Base-by-base conservation (phyloP, 208 protist species). In the Trypanosoma brucei region DNA sequence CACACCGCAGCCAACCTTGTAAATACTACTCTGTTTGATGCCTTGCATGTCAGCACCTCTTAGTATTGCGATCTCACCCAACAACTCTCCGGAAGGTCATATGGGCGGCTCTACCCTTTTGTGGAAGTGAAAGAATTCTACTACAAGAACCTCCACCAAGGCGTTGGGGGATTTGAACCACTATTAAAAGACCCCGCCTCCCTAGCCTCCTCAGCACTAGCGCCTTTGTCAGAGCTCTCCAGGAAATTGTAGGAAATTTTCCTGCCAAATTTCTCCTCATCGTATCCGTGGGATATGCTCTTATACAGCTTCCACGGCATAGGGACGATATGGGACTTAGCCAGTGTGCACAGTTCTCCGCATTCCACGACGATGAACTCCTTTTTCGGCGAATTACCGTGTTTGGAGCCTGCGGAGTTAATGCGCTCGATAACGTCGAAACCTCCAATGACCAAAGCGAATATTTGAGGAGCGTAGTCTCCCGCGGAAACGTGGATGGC, bases 351-450 rank as follows among this genome's bases (percentile, higher is more conserved):
- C 55, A 95, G 66, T 68, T 95, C 85, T 36, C 88, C 88, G 67
- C 88, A 95, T 39, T 83, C 81, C 36, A 79, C 65, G 46, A 95
- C 82, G 42, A 86, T 67, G 58, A 79, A 94, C 9, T 79, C 68
- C 60, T 75, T 69, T 67, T 92, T 92, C n/a, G 88, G 84, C 40
- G 77, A 58, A 58, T 91, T 92, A 45, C 88, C 88, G 67, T 94
- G 84, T 55, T 83, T 87, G 55, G 77, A 86, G 48, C 88, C 88
- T 22, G 72, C 77, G 31, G 81, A 68, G 70, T 89, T 89, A 7
- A 94, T 92, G 69, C 88, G 76, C 70, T 94, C 88, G 64, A 94
- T 79, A 33, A 91, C 84, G 69, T 92, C 83, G 77, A 91, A 94
- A 48, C 88, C 88, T 46, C 83, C 88, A 76, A 94, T 82, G 38